Base-by-base conservation (phyloP, 108 stramenopile genomes). In the Hondaea fermentalgiana region DNA sequence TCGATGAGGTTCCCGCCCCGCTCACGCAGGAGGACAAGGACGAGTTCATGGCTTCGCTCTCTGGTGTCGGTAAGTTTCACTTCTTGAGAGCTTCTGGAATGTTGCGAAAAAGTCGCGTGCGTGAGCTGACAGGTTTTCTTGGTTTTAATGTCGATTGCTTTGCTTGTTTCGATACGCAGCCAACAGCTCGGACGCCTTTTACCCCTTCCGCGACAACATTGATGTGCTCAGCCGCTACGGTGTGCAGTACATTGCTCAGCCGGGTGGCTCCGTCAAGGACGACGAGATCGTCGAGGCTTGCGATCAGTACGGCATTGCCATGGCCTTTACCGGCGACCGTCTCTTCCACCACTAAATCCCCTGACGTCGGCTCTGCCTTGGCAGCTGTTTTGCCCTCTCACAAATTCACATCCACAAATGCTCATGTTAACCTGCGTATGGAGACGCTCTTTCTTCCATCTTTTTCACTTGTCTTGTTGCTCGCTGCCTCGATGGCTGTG, bases 181-280 rank as follows among this genome's bases (percentile, higher is more conserved):
- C 55, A 95, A 98, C 69, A 95, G 96, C 57, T 96, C 96, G 57
- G 99, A 99, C 90, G 99, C 99, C 42, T 99, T 99, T 95, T 99
- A 98, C 93, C 99, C 99, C 5, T 99, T 99, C 93, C 95, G 98
- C 57, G 99, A 99, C 93, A 96, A 96, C 35, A 98, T 99, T 91
- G 99, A 99, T 93, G 97, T 97, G 90, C 97, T 98, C 43, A 96
- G 96, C 90, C 97, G 97, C 95, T 91, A 97, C 72, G 99, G 99
- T 44, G 98, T 98, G 21, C 94, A 93, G 17, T 96, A 83, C 93
- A 96, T 99, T 4, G 97, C 96, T 14, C 99, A 99, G 92, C 97
- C 99, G 25, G 99, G 99, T 29, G 99, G 99, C 43, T 95, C 94
- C 87, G 97, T 98, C 5, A 96, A 96, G 72, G 99, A 99, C 92